A percentile compares a stretch with the other conserved stretches of the same genome.
These are phyloP conservation scores for Taiwanofungus camphoratus DNA, from an alignment of 1,284 basidiomycete genomes.

Conservation along the genomic window DNA sequence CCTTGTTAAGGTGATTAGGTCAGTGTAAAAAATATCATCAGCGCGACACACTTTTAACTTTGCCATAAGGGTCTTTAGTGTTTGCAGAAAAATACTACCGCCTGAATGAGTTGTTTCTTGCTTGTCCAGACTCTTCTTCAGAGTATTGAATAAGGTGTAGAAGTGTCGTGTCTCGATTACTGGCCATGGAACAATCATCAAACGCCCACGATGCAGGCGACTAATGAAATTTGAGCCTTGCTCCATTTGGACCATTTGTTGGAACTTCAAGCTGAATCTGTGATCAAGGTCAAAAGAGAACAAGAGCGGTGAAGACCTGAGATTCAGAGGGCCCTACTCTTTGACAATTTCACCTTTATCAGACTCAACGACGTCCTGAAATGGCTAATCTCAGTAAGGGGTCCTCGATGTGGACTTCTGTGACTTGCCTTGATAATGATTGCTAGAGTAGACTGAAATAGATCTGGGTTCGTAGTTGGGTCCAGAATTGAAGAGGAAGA, in stretches of 20 bases:
- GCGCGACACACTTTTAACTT: slow-evolving; percentile 46
- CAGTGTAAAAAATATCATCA: background rate
- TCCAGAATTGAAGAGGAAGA: slow-evolving; percentile 54
- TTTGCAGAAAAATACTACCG: slow-evolving; percentile 50
- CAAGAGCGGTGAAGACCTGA: too few species aligned
- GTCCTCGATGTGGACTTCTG: background rate
- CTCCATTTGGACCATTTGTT: slow-evolving; percentile 51
- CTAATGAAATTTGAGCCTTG: slow-evolving; percentile 59
- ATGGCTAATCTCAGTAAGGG: background rate
- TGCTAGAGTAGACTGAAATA: slow-evolving; percentile 54
- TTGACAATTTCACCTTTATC: slow-evolving; percentile 51
- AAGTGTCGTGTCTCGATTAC: slow-evolving; percentile 58
- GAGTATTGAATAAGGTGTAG: slow-evolving; percentile 42
- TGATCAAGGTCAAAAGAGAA: slow-evolving; percentile 3
- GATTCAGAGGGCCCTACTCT: slow-evolving; percentile 36
- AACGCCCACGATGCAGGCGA: slow-evolving; percentile 44
- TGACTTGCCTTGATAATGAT: slow-evolving; percentile 55
- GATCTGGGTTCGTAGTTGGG: slow-evolving; percentile 47
- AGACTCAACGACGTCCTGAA: slow-evolving; percentile 50
- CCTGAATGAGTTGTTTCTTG: slow-evolving; percentile 43
- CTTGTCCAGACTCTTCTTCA: slow-evolving; percentile 42
- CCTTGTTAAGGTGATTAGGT: slow-evolving; percentile 27
- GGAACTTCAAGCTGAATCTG: slow-evolving; percentile 51
- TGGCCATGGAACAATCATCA: slow-evolving; percentile 60
- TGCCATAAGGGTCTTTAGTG: slow-evolving; percentile 60